A percentile compares a stretch with the other conserved stretches of the same genome.
Evolutionary conservation across 768 basidiomycete genomes (phyloP).

Genomic region (Pluteus cervinus): DNA sequence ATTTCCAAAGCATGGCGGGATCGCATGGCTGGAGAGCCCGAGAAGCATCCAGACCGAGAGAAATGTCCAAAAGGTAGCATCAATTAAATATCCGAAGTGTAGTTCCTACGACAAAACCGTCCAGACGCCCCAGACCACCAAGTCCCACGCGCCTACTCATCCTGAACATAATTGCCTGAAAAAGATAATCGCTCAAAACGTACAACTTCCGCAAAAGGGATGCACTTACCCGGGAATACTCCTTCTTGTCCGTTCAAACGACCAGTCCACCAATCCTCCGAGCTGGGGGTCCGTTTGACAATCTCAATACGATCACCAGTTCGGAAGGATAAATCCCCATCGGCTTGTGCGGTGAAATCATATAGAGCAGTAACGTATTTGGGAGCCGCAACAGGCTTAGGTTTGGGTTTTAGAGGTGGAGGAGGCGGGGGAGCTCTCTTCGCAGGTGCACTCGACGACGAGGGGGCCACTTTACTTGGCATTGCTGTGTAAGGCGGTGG

Average conservation of each 20-base stretch:
- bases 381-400: slow-evolving; percentile 54
- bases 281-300: slow-evolving; percentile 70
- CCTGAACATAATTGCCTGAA: slow-evolving; percentile 71
- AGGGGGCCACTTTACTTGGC: slow-evolving; percentile 7
- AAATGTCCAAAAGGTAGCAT: neutral
- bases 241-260: slow-evolving; percentile 76
- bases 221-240: slow-evolving; percentile 74
- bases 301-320: slow-evolving; percentile 90
- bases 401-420: slow-evolving; percentile 86
- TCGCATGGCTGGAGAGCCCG: too few species aligned
- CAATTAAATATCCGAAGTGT: neutral
- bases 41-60: neutral
- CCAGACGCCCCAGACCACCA: too few species aligned
- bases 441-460: slow-evolving; percentile 30
- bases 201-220: neutral
- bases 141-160: slow-evolving; percentile 23
- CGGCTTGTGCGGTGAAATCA: slow-evolving; percentile 92
- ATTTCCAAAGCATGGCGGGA: slow-evolving; percentile 10
- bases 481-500: slow-evolving; percentile 30
- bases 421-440: slow-evolving; percentile 89
- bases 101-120: neutral
- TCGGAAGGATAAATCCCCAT: slow-evolving; percentile 87
- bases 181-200: slow-evolving; percentile 8
- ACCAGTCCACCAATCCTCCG: slow-evolving; percentile 99
- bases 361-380: slow-evolving; percentile 91